phyloP scores from a whole-genome alignment of 257 asterid genomes.

The Penstemon newberryi region DNA sequence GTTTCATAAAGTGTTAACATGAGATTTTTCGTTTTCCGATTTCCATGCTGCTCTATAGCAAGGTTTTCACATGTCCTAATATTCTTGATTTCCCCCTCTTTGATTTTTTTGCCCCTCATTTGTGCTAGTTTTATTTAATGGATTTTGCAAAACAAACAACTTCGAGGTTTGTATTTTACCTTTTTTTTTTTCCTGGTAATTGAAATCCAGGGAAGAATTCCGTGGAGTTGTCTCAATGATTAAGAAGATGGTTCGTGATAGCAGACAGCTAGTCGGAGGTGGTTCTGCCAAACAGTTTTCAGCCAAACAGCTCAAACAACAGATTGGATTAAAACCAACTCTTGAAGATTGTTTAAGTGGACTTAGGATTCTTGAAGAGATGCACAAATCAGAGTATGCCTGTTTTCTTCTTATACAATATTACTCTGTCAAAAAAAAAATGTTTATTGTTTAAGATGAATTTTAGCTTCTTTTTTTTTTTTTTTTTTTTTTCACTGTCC shows the following conservation, averaged over 20 bases:
- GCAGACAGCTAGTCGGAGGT: constrained; percentile 50
- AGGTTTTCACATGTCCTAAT: too few relatives aligned
- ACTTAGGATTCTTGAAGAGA: constrained; percentile 63
- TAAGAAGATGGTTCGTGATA: constrained; percentile 65
- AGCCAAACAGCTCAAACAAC: constrained; percentile 61
- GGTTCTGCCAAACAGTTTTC: constrained; percentile 42
- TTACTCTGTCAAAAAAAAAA: not conserved
- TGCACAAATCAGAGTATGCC: constrained; percentile 80
- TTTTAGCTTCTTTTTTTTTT: not conserved
- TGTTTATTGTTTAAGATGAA: too few relatives aligned
- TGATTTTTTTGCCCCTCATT: not conserved
- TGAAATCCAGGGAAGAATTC: constrained; percentile 58
- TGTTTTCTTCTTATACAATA: not conserved
- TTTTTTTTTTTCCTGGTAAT: not conserved
- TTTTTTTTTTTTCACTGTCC: not conserved
- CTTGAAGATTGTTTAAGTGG: constrained; percentile 69
- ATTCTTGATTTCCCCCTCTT: too few relatives aligned
- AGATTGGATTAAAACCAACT: constrained; percentile 68
- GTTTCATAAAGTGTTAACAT: not conserved
- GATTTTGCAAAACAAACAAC: not conserved
- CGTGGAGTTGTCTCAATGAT: constrained; percentile 45
- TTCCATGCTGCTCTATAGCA: not conserved
- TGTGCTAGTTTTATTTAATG: too few relatives aligned
- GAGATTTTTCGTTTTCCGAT: not conserved
- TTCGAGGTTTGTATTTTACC: constrained; percentile 2